These are phyloP conservation scores for Coniferiporia weirii DNA, from an alignment of 1,284 basidiomycete species.

Conservation along the genomic window DNA sequence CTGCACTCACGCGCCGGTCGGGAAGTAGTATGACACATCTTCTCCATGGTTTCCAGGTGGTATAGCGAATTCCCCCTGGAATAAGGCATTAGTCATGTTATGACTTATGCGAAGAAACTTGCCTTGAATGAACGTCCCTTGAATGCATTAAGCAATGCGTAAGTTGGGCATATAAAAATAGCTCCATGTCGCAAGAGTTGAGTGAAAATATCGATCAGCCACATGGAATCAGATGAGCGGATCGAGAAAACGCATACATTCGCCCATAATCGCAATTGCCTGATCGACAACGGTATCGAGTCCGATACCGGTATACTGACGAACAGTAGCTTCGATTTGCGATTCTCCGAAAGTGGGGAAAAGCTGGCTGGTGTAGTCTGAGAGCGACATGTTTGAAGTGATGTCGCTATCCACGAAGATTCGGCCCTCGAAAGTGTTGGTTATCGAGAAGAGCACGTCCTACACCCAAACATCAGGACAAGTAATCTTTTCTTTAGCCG, in stretches of 20 bases:
- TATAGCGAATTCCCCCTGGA: constrained; percentile 29
- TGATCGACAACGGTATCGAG: constrained; percentile 25
- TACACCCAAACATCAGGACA: constrained; percentile 30
- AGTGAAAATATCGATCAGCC: no score
- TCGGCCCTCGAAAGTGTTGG: constrained; percentile 37
- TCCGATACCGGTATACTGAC: constrained; percentile 27
- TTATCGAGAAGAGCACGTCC: constrained; percentile 30
- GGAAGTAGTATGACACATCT: constrained; percentile 30
- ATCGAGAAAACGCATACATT: constrained; percentile 29
- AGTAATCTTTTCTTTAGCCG: neutral
- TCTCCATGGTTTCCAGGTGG: constrained; percentile 27
- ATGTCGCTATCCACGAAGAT: constrained; percentile 33
- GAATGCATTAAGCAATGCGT: constrained; percentile 28
- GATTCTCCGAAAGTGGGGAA: constrained; percentile 31
- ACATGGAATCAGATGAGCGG: no score
- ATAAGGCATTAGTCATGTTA: neutral
- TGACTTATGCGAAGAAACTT: neutral
- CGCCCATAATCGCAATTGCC: constrained; percentile 35
- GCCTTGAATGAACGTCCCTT: constrained; percentile 11
- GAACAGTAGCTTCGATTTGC: constrained; percentile 25
- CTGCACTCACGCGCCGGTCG: constrained; percentile 13
- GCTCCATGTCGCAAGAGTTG: constrained; percentile 20
- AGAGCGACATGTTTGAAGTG: constrained; percentile 25
- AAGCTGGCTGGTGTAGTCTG: constrained; percentile 32
- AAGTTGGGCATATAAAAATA: constrained; percentile 32